A percentile compares a stretch with the other conserved stretches of the same genome.
These are phyloP conservation scores for Hygrocybe punicea DNA, from an alignment of 768 basidiomycete genomes.

Conservation along the genomic window DNA sequence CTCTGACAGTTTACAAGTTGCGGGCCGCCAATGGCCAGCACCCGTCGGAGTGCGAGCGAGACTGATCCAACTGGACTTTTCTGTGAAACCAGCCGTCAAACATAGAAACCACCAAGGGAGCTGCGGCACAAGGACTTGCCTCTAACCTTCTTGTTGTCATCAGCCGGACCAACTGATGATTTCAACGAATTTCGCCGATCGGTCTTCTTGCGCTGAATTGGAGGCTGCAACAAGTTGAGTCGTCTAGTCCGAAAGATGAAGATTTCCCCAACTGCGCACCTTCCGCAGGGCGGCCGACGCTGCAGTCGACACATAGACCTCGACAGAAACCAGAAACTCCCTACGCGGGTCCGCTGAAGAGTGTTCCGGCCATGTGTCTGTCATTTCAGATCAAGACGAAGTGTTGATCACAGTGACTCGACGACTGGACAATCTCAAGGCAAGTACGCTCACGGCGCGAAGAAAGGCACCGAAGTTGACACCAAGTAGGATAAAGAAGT, in stretches of 20 bases:
- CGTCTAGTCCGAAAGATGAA: not conserved
- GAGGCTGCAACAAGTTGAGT: slow-evolving; percentile 35
- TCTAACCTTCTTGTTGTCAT: slow-evolving; percentile 57
- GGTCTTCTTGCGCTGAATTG: slow-evolving; percentile 47
- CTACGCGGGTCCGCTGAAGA: slow-evolving; percentile 22
- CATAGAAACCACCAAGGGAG: not conserved
- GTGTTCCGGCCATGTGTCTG: slow-evolving; percentile 31
- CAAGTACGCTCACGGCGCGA: not conserved
- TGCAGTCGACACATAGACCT: slow-evolving; percentile 57
- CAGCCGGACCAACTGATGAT: slow-evolving; percentile 31
- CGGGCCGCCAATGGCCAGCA: slow-evolving; percentile 67
- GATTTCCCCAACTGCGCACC: slow-evolving; percentile 34
- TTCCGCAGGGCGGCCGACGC: slow-evolving; percentile 53
- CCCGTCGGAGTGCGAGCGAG: slow-evolving; percentile 49
- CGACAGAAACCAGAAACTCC: slow-evolving; percentile 61
- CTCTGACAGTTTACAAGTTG: slow-evolving; percentile 66
- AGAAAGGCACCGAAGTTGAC: no score
- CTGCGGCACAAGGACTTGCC: slow-evolving; percentile 37
- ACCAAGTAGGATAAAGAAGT: no score
- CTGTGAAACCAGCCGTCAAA: slow-evolving; percentile 31
- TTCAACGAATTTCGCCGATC: slow-evolving; percentile 53
- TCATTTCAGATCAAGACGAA: slow-evolving; percentile 21
- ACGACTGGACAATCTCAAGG: not conserved
- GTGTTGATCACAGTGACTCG: not conserved
- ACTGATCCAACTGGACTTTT: slow-evolving; percentile 71